These are phyloP conservation scores for Aleurites moluccanus DNA, from an alignment of 441 rosid genomes.

Conservation along the genomic window DNA sequence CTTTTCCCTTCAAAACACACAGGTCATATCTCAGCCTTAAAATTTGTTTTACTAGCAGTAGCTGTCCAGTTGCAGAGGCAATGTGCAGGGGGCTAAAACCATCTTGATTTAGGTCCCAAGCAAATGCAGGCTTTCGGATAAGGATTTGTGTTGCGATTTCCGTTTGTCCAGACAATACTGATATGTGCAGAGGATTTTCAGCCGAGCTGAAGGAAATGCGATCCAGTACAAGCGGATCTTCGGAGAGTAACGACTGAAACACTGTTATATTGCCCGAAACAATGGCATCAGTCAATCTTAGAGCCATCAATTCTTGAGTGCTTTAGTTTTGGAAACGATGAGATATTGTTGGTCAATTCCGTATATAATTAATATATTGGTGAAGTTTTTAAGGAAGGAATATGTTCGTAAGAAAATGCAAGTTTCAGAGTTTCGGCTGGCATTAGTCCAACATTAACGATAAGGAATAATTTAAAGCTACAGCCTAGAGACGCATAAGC, in stretches of 20 bases:
- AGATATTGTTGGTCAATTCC: not conserved
- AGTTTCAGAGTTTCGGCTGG: not conserved
- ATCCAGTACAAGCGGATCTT: conserved; percentile 37
- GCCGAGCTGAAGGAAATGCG: conserved; percentile 14
- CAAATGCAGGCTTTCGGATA: conserved; percentile 26
- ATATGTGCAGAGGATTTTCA: conserved; percentile 35
- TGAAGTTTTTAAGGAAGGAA: not conserved
- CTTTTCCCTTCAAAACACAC: conserved; percentile 9
- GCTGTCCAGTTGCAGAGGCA: conserved; percentile 30
- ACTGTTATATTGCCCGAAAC: not conserved
- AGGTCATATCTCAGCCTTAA: not conserved
- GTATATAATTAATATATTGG: not conserved
- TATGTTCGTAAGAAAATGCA: not conserved
- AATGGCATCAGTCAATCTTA: not conserved
- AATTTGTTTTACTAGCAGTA: conserved; percentile 27
- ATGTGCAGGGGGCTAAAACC: conserved; percentile 38
- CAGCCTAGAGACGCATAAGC: too few species aligned
- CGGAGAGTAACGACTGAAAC: conserved; percentile 18
- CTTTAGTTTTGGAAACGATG: not conserved
- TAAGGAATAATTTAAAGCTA: too few species aligned
- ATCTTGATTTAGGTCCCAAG: conserved; percentile 25
- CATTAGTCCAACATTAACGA: not conserved
- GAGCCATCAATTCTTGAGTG: too few species aligned
- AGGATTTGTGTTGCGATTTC: conserved; percentile 27
- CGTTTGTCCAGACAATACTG: conserved; percentile 30